A percentile compares a stretch with the other conserved stretches of the same genome.
These are phyloP conservation scores for Phytophthora colocasiae DNA, from an alignment of 352 stramenopile genomes.

Conservation along the genomic window DNA sequence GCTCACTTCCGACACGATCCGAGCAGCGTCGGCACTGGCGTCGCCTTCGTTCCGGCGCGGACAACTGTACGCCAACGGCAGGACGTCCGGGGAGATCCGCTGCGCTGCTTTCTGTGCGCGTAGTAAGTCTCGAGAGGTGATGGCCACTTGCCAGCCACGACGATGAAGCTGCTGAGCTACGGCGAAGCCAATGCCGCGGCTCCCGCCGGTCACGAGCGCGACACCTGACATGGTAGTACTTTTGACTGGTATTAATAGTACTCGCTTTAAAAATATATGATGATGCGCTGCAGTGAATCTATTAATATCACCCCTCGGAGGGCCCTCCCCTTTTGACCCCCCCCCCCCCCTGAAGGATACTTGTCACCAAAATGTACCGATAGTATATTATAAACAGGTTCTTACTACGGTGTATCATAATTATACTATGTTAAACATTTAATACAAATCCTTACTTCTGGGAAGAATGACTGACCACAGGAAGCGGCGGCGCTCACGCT, in stretches of 20 bases:
- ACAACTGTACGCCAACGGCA: conserved; percentile 71
- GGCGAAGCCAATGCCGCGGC: conserved; percentile 80
- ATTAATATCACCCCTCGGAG: too few relatives aligned
- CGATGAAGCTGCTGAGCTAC: conserved; percentile 70
- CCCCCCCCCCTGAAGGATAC: too few relatives aligned
- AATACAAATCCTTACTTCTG: too few relatives aligned
- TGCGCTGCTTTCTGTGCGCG: conserved; percentile 60
- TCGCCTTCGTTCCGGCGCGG: conserved; percentile 37
- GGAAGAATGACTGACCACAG: conserved; percentile 30
- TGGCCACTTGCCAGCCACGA: conserved; percentile 72
- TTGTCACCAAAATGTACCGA: too few relatives aligned
- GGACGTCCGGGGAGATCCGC: conserved; percentile 50
- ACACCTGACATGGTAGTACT: conserved; percentile 14
- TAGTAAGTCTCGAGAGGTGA: conserved; percentile 69
- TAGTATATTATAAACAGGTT: too few relatives aligned
- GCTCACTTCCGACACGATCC: conserved; percentile 54
- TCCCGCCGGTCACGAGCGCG: conserved; percentile 83
- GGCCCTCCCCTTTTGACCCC: too few relatives aligned
- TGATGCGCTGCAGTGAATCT: too few relatives aligned
- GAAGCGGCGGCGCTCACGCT: conserved; percentile 60
- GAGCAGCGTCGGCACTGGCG: conserved; percentile 29
- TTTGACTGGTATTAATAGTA: too few relatives aligned
- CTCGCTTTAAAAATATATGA: too few relatives aligned
- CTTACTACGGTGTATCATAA: too few relatives aligned
- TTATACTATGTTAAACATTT: too few relatives aligned